Percentiles rank a stretch among this genome's conserved stretches.
phyloP scores from a whole-genome alignment of 2,329 filamentous ascomycete genomes.

The Trematosphaeria pertusa region DNA sequence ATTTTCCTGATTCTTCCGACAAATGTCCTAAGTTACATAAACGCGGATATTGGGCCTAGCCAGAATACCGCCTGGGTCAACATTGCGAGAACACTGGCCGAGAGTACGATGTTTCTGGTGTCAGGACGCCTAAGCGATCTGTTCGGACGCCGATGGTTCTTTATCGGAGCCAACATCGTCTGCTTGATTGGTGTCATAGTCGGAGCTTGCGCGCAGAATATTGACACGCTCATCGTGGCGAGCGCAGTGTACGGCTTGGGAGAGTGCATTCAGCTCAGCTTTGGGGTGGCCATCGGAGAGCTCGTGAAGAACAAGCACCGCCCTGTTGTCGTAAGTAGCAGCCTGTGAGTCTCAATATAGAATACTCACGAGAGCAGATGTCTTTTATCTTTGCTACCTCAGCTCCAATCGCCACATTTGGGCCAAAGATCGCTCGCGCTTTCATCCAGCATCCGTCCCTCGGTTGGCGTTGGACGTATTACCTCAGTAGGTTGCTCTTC shows the following conservation, averaged over 20 bases:
- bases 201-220: conserved; percentile 16
- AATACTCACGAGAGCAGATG: conserved; percentile 7
- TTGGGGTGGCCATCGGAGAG: conserved; percentile 21
- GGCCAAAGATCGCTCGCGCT: conserved; percentile 18
- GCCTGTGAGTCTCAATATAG: too few species aligned
- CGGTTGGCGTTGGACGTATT: conserved; percentile 24
- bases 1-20: conserved; percentile 23
- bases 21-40: conserved; percentile 15
- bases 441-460: conserved; percentile 15
- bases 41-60: conserved; percentile 19
- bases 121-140: conserved; percentile 17
- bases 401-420: conserved; percentile 21
- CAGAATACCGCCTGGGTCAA: conserved; percentile 14
- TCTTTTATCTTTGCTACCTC: conserved; percentile 20
- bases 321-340: conserved; percentile 13
- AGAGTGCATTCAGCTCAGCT: conserved; percentile 20
- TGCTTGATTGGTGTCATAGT: conserved; percentile 18
- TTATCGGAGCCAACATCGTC: conserved; percentile 19
- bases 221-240: conserved; percentile 14
- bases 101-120: conserved; percentile 17
- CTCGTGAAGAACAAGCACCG: conserved; percentile 21
- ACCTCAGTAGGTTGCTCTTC: conserved; percentile 10
- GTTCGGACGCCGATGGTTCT: conserved; percentile 22
- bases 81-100: conserved; percentile 15
- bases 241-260: conserved; percentile 20